These are phyloP conservation scores for Aspergillus tamarii DNA, from an alignment of 2,329 filamentous ascomycete genomes.

Conservation along the genomic window DNA sequence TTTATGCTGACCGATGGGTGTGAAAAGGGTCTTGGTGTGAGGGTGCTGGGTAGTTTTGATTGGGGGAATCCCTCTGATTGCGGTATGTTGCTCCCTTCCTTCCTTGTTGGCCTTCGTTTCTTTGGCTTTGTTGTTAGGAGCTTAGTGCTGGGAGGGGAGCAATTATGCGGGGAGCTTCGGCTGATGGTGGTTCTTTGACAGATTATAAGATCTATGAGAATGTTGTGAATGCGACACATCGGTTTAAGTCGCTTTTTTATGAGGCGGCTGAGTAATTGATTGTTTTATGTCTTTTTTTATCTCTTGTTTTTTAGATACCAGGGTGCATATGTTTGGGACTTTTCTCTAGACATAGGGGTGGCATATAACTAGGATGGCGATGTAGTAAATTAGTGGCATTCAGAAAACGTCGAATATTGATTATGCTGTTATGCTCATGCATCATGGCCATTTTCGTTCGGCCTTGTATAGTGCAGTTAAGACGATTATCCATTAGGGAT, in stretches of 20 bases:
- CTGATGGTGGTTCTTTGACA: constrained; percentile 37
- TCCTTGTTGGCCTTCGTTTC: neutral
- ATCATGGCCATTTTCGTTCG: neutral
- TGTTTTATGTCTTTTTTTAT: neutral
- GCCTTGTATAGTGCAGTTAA: neutral
- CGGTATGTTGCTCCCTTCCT: constrained; percentile 34
- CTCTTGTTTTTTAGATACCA: neutral
- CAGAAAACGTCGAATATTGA: neutral
- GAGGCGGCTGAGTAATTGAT: constrained; percentile 36
- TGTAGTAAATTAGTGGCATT: neutral
- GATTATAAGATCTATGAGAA: constrained; percentile 76
- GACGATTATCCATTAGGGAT: neutral
- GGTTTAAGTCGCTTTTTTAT: constrained; percentile 80
- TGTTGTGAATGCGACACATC: constrained; percentile 84
- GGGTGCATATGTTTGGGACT: neutral
- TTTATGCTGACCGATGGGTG: constrained; percentile 6
- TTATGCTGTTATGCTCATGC: neutral
- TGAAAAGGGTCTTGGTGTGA: constrained; percentile 42
- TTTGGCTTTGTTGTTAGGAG: neutral
- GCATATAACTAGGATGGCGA: neutral
- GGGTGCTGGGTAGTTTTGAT: constrained; percentile 46
- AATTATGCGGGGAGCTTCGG: neutral
- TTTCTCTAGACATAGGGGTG: neutral
- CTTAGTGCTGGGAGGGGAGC: neutral
- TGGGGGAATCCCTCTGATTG: constrained; percentile 46